phyloP scores from a whole-genome alignment of 2,329 filamentous ascomycete genomes.

The Colletotrichum acutatum region DNA sequence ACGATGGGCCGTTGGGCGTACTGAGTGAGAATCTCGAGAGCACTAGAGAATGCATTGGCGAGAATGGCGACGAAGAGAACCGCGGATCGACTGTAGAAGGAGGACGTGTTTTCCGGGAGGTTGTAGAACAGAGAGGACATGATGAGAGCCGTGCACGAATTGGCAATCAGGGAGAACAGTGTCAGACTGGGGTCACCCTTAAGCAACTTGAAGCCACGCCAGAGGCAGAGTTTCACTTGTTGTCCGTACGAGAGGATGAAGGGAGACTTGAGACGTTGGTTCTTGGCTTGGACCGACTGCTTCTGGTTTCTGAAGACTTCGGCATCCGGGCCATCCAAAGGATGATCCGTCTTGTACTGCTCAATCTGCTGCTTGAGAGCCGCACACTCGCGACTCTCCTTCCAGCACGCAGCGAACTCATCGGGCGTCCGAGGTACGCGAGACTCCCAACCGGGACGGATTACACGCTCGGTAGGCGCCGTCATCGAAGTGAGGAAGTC shows the following conservation, averaged over 20 bases:
- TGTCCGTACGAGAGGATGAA: slow-evolving; percentile 60
- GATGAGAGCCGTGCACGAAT: slow-evolving; percentile 61
- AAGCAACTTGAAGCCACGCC: slow-evolving; percentile 53
- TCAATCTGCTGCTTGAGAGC: slow-evolving; percentile 44
- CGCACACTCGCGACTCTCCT: slow-evolving; percentile 40
- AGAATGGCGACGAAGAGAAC: slow-evolving; percentile 65
- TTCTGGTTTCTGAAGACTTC: slow-evolving; percentile 23
- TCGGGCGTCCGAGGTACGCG: slow-evolving; percentile 45
- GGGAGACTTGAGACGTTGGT: slow-evolving; percentile 60
- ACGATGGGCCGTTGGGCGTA: slow-evolving; percentile 42
- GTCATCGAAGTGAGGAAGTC: slow-evolving; percentile 77
- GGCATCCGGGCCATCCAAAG: slow-evolving; percentile 25
- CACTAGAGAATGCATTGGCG: slow-evolving; percentile 59
- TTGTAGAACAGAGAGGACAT: slow-evolving; percentile 64
- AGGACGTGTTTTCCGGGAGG: slow-evolving; percentile 51
- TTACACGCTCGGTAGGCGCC: slow-evolving; percentile 43
- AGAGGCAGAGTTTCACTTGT: slow-evolving; percentile 56
- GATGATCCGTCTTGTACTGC: slow-evolving; percentile 37
- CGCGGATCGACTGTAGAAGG: slow-evolving; percentile 58
- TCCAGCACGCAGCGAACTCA: slow-evolving; percentile 44
- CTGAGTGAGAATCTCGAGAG: slow-evolving; percentile 44
- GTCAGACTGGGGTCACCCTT: slow-evolving; percentile 52
- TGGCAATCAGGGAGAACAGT: slow-evolving; percentile 51
- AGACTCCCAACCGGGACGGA: slow-evolving; percentile 41
- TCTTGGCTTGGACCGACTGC: slow-evolving; percentile 39